These are phyloP conservation scores for Kurtzmaniella quercitrusa DNA, from an alignment of 1,139 yeast species.

Conservation along the genomic window DNA sequence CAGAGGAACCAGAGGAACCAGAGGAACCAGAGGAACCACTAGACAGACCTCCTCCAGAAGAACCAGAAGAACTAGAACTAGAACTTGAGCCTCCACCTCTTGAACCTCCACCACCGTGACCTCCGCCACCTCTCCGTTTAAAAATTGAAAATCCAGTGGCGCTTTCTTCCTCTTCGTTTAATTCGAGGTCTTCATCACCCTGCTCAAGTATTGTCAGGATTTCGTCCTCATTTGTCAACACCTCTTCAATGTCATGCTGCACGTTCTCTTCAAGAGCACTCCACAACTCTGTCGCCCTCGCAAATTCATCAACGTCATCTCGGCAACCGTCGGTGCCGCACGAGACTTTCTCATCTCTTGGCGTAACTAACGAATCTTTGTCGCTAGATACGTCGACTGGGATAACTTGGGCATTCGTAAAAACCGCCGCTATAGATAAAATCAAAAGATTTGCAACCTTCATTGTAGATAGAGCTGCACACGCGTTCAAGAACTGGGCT, in stretches of 20 bases:
- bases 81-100: conserved; percentile 1
- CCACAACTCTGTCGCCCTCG: background rate
- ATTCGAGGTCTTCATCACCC: background rate
- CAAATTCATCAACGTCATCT: background rate
- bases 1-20: conserved; percentile 1
- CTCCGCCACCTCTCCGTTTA: background rate
- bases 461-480: background rate
- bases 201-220: background rate
- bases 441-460: background rate
- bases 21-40: background rate
- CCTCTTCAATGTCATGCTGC: background rate
- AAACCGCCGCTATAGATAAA: background rate
- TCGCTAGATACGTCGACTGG: background rate
- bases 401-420: background rate
- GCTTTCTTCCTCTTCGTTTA: background rate
- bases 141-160: background rate
- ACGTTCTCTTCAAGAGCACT: background rate
- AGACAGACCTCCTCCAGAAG: conserved; percentile 1
- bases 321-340: conserved; percentile 2
- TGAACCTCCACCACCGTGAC: background rate
- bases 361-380: background rate
- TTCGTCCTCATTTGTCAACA: background rate
- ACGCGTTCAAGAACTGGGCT: background rate
- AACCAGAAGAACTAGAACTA: background rate
- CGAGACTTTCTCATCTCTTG: background rate